A percentile compares a stretch with the other conserved stretches of the same genome.
Evolutionary conservation across 768 basidiomycete genomes (phyloP).

Genomic region (Sutorius australiensis): DNA sequence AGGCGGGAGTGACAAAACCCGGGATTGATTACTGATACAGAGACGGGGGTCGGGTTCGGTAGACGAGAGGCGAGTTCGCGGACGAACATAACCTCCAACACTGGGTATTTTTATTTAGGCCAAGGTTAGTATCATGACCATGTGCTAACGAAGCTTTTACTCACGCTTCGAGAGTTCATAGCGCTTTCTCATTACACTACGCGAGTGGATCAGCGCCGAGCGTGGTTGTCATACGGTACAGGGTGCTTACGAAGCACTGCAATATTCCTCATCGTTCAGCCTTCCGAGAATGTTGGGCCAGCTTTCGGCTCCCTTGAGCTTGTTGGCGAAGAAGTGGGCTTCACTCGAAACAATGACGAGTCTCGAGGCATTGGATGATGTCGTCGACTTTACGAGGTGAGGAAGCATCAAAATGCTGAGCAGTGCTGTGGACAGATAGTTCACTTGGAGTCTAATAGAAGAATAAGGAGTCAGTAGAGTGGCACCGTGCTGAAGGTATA

Average conservation of each 20-base stretch:
- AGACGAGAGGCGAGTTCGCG: conserved; percentile 34
- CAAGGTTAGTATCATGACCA: neutral
- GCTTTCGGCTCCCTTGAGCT: conserved; percentile 3
- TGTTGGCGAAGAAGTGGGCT: conserved; percentile 17
- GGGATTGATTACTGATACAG: conserved; percentile 32
- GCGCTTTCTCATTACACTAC: conserved; percentile 24
- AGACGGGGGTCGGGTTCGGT: conserved; percentile 24
- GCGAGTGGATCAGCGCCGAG: neutral
- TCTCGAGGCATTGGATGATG: conserved; percentile 20
- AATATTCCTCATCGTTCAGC: conserved; percentile 28
- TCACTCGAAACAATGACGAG: conserved; percentile 33
- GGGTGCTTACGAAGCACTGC: conserved; percentile 21
- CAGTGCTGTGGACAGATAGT: conserved; percentile 34
- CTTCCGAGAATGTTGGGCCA: conserved; percentile 28
- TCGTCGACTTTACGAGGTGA: conserved; percentile 29
- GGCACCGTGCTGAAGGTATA: neutral
- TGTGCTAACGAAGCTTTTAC: neutral
- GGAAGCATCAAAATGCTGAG: conserved; percentile 36
- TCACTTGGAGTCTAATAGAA: conserved; percentile 31
- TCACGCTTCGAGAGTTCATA: conserved; percentile 28
- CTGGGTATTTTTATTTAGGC: conserved; percentile 9
- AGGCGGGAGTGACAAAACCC: conserved; percentile 36
- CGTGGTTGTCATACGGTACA: neutral
- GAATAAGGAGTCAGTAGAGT: neutral
- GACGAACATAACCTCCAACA: conserved; percentile 35